Conservation (phyloP, 805 yeast species). For the Kockiozyma suomiensis region DNA sequence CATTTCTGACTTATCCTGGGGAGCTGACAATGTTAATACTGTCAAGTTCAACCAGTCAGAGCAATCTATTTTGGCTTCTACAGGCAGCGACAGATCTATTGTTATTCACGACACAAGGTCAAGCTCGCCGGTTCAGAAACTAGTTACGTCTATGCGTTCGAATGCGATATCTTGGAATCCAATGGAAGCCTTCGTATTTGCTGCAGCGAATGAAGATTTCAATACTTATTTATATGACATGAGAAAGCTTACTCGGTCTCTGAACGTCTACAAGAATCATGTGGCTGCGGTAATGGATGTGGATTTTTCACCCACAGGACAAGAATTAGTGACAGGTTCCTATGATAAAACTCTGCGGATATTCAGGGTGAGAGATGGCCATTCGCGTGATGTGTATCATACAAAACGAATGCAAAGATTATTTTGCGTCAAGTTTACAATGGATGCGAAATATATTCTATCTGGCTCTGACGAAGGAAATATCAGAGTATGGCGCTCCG, state of each 20-base stretch:
- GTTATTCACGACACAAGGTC: slow-evolving; percentile 90
- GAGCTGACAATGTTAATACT: slow-evolving; percentile 83
- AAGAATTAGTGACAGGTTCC: slow-evolving; percentile 91
- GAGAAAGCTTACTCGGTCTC: slow-evolving; percentile 81
- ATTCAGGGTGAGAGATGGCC: slow-evolving; percentile 76
- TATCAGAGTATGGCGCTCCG: slow-evolving; percentile 88
- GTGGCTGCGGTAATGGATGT: slow-evolving; percentile 94
- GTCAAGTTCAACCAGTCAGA: slow-evolving; percentile 90
- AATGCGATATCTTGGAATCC: slow-evolving; percentile 96
- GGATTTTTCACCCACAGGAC: slow-evolving; percentile 96
- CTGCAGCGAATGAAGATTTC: slow-evolving; percentile 91
- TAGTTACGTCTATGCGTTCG: slow-evolving; percentile 77
- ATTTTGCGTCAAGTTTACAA: slow-evolving; percentile 77
- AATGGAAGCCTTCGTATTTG: slow-evolving; percentile 93
- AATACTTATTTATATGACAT: slow-evolving; percentile 94
- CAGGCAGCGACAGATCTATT: slow-evolving; percentile 88
- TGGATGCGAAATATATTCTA: slow-evolving; percentile 84
- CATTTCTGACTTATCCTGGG: slow-evolving; percentile 83
- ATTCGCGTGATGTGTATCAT: slow-evolving; percentile 92
- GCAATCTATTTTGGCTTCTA: slow-evolving; percentile 82
- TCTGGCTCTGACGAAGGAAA: slow-evolving; percentile 97
- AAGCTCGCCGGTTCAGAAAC: slow-evolving; percentile 87
- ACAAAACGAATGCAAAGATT: slow-evolving; percentile 98
- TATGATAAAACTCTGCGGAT: slow-evolving; percentile 92
- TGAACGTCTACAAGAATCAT: slow-evolving; percentile 90